Percentiles rank a stretch among this genome's conserved stretches.
Conservation (phyloP, 2,329 filamentous ascomycete genomes). For the Calonectria honghensis region DNA sequence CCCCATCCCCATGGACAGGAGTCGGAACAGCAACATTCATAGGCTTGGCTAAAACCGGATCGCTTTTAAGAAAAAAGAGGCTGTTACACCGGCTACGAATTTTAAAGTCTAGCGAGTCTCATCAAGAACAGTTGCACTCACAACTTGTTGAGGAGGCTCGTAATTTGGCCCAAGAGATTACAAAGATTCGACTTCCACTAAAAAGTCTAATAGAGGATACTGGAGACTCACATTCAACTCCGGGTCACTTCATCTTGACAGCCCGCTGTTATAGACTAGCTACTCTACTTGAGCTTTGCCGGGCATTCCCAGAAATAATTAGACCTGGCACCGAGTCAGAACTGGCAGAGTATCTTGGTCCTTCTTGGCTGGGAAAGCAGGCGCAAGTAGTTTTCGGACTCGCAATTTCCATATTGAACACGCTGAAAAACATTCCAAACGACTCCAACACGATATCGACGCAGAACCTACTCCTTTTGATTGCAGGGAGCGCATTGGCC, state of each 20-base stretch:
- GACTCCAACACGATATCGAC: slow-evolving; percentile 41
- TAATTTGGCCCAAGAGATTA: slow-evolving; percentile 18
- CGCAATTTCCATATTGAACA: slow-evolving; percentile 16
- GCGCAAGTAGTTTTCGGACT: slow-evolving; percentile 19
- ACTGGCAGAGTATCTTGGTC: neutral
- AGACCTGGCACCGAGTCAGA: neutral
- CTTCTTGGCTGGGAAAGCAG: neutral
- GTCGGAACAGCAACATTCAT: slow-evolving; percentile 39
- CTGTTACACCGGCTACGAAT: slow-evolving; percentile 15
- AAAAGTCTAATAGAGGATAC: slow-evolving; percentile 35
- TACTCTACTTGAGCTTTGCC: slow-evolving; percentile 37
- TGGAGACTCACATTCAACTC: slow-evolving; percentile 29
- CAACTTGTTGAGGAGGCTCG: slow-evolving; percentile 35
- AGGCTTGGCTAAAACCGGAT: slow-evolving; percentile 26
- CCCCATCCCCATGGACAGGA: slow-evolving; percentile 45
- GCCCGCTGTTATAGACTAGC: slow-evolving; percentile 38
- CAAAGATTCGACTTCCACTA: slow-evolving; percentile 31
- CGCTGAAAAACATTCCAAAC: slow-evolving; percentile 23
- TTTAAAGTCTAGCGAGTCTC: slow-evolving; percentile 23
- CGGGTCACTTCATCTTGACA: slow-evolving; percentile 31
- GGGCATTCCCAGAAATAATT: slow-evolving; percentile 38
- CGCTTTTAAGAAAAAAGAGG: slow-evolving; percentile 36
- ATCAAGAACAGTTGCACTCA: slow-evolving; percentile 5
- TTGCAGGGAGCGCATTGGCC: slow-evolving; percentile 36
- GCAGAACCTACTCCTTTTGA: slow-evolving; percentile 38